These are phyloP conservation scores for Setaria viridis DNA, from an alignment of 202 grass and related monocot species.

Conservation along the genomic window DNA sequence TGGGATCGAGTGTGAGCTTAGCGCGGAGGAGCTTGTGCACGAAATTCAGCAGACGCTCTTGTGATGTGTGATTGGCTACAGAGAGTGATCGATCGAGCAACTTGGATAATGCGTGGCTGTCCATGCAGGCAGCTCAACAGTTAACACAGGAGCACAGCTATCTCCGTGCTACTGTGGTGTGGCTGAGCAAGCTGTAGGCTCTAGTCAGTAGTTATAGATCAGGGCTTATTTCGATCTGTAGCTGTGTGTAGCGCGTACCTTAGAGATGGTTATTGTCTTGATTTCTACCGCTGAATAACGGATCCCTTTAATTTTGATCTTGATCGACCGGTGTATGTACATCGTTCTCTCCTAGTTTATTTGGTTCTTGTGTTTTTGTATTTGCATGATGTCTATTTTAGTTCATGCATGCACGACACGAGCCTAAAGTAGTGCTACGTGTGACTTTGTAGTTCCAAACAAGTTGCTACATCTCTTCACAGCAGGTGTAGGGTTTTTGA, in stretches of 20 bases:
- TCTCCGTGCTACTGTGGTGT: not conserved
- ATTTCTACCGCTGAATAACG: constrained; percentile 23
- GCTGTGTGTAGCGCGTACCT: not conserved
- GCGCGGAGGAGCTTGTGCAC: constrained; percentile 76
- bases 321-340: not conserved
- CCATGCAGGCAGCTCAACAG: not conserved
- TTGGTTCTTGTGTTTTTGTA: not conserved
- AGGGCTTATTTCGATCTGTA: not conserved
- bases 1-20: constrained; percentile 84
- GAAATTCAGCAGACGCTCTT: constrained; percentile 74
- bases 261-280: not conserved
- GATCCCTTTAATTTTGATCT: not conserved
- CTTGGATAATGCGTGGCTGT: not conserved
- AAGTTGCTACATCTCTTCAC: not conserved
- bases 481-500: not conserved
- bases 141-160: not conserved
- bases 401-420: not conserved
- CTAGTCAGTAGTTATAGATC: not conserved
- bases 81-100: not conserved
- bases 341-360: not conserved
- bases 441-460: not conserved
- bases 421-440: not conserved
- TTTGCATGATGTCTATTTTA: not conserved
- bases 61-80: constrained; percentile 1
- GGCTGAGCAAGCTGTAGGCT: not conserved